A percentile compares a stretch with the other conserved stretches of the same genome.
These are phyloP conservation scores for Alloascoidea hylecoeti DNA, from an alignment of 805 yeast species.

Conservation along the genomic window DNA sequence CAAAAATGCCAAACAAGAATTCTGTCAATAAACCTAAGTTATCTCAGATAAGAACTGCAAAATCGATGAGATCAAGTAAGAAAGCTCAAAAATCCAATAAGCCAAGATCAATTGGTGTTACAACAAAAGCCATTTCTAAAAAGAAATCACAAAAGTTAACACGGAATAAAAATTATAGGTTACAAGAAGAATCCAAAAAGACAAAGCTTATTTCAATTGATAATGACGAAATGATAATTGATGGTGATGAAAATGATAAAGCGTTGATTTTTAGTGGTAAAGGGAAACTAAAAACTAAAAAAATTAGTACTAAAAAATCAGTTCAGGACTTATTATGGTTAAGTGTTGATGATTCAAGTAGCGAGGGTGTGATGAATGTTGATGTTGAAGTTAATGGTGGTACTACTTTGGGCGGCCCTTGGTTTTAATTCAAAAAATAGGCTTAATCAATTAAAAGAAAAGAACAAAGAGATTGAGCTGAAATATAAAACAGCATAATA, in stretches of 20 bases:
- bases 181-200: neutral
- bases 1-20: neutral
- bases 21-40: neutral
- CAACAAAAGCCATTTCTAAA: neutral
- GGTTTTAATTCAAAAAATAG: too few relatives aligned
- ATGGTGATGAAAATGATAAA: neutral
- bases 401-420: neutral
- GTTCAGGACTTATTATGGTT: constrained; percentile 1
- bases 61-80: neutral
- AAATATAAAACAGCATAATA: too few relatives aligned
- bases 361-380: neutral
- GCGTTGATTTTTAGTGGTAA: neutral
- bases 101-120: neutral
- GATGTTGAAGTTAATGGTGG: neutral
- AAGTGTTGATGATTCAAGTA: neutral
- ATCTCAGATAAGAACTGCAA: neutral
- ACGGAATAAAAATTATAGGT: neutral
- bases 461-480: too few relatives aligned
- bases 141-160: neutral
- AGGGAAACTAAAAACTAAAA: neutral
- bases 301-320: neutral
- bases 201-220: neutral
- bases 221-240: neutral
- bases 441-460: too few relatives aligned
- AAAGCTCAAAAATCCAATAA: neutral